Percentiles rank a stretch among this genome's conserved stretches.
phyloP scores from a whole-genome alignment of 306 rosid genomes.

The Prosopis cineraria region DNA sequence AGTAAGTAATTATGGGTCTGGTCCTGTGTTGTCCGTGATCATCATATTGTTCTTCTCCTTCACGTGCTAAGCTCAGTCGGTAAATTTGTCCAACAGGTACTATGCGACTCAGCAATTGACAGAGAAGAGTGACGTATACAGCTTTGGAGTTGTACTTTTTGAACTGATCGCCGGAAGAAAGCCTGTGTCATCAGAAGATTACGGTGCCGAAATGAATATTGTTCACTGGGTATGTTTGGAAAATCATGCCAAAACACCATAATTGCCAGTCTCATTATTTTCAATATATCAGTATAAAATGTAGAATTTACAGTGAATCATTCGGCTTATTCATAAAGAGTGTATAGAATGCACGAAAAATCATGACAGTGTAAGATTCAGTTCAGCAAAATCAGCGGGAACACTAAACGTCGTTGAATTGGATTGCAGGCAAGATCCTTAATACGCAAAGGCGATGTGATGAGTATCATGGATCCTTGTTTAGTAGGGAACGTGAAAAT shows the following conservation, averaged over 20 bases:
- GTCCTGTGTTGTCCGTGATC: conserved; percentile 12
- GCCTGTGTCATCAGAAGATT: conserved; percentile 81
- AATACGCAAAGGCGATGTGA: conserved; percentile 77
- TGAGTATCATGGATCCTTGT: conserved; percentile 73
- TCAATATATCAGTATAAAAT: background rate
- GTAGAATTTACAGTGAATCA: background rate
- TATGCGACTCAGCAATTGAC: conserved; percentile 92
- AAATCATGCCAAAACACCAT: background rate
- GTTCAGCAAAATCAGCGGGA: background rate
- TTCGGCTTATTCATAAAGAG: too few species aligned
- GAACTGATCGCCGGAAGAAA: conserved; percentile 92
- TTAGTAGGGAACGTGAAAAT: conserved; percentile 65
- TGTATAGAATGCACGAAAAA: background rate
- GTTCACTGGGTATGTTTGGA: conserved; percentile 83
- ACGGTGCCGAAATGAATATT: conserved; percentile 86
- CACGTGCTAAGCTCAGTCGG: conserved; percentile 25
- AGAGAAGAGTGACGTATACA: conserved; percentile 91
- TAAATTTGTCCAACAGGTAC: conserved; percentile 57
- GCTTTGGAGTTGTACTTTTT: conserved; percentile 90
- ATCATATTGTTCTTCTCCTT: conserved; percentile 17
- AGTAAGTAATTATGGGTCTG: conserved; percentile 56
- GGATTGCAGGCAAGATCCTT: conserved; percentile 76
- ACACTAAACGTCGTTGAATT: conserved; percentile 14
- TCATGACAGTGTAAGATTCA: background rate
- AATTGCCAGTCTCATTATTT: too few species aligned